Evolutionary conservation across 176 grass and related monocot species (phyloP), one percentile per base, ranked within the genome.

Genomic region (Oryza rufipogon): DNA sequence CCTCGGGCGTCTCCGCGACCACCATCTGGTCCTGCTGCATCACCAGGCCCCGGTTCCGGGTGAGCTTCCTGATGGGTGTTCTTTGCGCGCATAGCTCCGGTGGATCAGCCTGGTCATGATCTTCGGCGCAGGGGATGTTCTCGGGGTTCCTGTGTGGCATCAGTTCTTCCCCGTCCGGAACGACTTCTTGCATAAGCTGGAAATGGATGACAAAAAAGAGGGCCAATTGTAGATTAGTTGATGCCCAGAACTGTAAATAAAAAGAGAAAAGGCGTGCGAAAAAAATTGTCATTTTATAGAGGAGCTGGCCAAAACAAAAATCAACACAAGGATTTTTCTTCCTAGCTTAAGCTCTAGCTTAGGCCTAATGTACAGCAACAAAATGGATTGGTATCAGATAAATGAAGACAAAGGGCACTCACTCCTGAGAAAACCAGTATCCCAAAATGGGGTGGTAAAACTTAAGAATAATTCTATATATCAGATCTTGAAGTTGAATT

Each of bases 31-130:
- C 87, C 41, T 91, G 92, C 77, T 91, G 92, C 80, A 95, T 69
- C 46, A 98, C 73, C 76, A 95, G 68, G 5, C 95, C 95, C n/a
- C 82, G 75, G 71, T 93, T 98, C 66, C 95, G 70, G 20, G 76
- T 26, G 19, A 95, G 80, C 54, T 98, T 98, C 79, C 82, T 88
- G 23, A 98, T 98, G 2, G 87, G 92, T 12, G 95, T 97, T 65
- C 25, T 44, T 33, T 89, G 89, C 1, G 39, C 10, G 14, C 15
- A 9, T 19, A 15, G 25, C 75, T 80, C 71, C 39, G 33, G 11
- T 25, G 39, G 39, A 41, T 58, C 68, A 36, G 14, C 48, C 61
- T 60, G 63, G 63, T 85, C 68, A 16, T 70, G 23, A 7, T 32
- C 78, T 48, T 64, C 36, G 8, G 49, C 44, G 66, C 79, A 56